These are phyloP conservation scores for Naumovozyma baii DNA, from an alignment of 805 yeast genomes.

Conservation along the genomic window DNA sequence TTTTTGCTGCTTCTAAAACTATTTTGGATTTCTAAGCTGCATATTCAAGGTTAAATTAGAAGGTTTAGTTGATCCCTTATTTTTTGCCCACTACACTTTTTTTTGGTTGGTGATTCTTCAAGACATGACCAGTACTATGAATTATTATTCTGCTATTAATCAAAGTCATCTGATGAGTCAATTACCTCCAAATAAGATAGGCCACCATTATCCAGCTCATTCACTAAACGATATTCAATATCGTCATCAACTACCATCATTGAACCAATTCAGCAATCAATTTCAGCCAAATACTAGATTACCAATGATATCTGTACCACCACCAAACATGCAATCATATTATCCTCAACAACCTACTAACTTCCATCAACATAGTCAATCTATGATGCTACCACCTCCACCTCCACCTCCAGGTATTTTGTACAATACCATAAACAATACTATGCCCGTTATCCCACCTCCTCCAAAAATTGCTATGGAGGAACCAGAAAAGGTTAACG, in stretches of 20 bases:
- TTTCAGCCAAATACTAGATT: constrained; percentile 2
- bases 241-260: constrained; percentile 2
- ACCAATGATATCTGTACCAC: constrained; percentile 6
- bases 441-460: constrained; percentile 1
- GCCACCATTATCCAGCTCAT: constrained; percentile 5
- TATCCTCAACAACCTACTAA: background rate
- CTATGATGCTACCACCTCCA: constrained; percentile 9
- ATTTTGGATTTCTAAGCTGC: too few relatives aligned
- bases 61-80: background rate
- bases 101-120: background rate
- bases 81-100: background rate
- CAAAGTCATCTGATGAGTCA: background rate
- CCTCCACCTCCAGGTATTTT: constrained; percentile 5
- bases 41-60: background rate
- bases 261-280: background rate
- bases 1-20: background rate
- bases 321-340: constrained; percentile 2
- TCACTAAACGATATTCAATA: constrained; percentile 1
- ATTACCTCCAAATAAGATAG: background rate
- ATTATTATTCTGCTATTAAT: constrained; percentile 5
- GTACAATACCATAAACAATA: constrained; percentile 4
- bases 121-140: constrained; percentile 10
- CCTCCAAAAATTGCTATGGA: constrained; percentile 4
- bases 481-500: constrained; percentile 30
- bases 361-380: background rate